Evolutionary conservation across 352 stramenopile genomes (phyloP).

Genomic region (Discostella stelligera): DNA sequence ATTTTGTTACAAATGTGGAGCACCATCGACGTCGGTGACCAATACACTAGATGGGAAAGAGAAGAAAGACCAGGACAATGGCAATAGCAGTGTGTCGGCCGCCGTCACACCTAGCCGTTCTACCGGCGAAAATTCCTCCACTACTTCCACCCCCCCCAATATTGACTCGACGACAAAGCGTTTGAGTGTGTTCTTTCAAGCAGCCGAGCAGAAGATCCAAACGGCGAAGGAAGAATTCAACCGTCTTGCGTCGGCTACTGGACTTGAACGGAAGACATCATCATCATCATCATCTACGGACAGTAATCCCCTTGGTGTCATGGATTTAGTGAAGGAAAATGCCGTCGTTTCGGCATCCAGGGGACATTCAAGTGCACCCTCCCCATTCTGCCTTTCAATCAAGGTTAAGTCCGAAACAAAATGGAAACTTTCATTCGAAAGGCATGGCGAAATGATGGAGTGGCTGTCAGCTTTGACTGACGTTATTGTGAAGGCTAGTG

Average conservation of each 20-base stretch:
- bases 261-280: constrained; percentile 18
- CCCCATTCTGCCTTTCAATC: constrained; percentile 70
- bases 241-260: constrained; percentile 19
- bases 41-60: constrained; percentile 38
- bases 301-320: constrained; percentile 49
- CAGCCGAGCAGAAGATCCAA: constrained; percentile 41
- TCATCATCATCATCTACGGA: background rate
- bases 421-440: constrained; percentile 79
- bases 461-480: constrained; percentile 75
- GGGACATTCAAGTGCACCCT: constrained; percentile 64
- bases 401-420: constrained; percentile 68
- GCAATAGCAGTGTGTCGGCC: background rate
- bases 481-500: constrained; percentile 63
- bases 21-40: background rate
- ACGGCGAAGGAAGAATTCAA: constrained; percentile 30
- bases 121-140: background rate
- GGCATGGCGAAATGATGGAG: constrained; percentile 64
- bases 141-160: background rate
- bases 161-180: constrained; percentile 10
- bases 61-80: background rate
- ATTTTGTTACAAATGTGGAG: constrained; percentile 61
- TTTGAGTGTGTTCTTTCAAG: constrained; percentile 21
- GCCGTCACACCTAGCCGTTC: background rate
- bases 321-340: constrained; percentile 78
- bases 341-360: constrained; percentile 55